A percentile compares a stretch with the other conserved stretches of the same genome.
Conservation (phyloP, 73 alveolate genomes). For the Paramecium primaurelia region DNA sequence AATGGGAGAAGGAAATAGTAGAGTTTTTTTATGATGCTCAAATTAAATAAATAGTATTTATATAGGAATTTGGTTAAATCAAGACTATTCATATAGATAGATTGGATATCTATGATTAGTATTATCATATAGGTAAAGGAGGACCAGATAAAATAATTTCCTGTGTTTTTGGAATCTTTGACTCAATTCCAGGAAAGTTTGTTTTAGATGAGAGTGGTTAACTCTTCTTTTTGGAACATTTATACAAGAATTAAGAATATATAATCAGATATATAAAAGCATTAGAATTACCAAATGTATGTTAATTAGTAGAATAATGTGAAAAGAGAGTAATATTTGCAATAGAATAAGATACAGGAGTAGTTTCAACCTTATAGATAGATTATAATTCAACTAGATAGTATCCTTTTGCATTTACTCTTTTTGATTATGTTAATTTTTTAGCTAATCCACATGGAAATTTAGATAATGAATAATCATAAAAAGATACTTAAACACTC, state of each 20-base stretch:
- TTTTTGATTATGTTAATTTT: conserved; percentile 35
- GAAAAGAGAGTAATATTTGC: conserved; percentile 58
- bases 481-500: conserved; percentile 14
- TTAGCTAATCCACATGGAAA: conserved; percentile 59
- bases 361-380: conserved; percentile 10
- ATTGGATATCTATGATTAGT: not conserved
- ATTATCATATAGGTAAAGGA: not conserved
- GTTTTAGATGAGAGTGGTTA: not conserved
- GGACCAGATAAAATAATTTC: not conserved
- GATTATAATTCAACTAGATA: conserved; percentile 47
- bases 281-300: conserved; percentile 44
- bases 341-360: conserved; percentile 26
- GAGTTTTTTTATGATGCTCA: conserved; percentile 21
- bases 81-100: not conserved
- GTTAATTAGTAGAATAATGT: conserved; percentile 29
- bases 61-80: not conserved
- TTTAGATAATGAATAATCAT: conserved; percentile 5
- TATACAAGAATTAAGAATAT: conserved; percentile 27
- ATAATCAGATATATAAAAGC: conserved; percentile 22
- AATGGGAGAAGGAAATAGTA: not conserved
- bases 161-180: conserved; percentile 34
- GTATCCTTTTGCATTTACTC: conserved; percentile 42
- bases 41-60: not conserved
- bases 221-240: not conserved
- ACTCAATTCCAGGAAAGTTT: conserved; percentile 33